Evolutionary conservation across 345 rosid genomes (phyloP), one percentile per base, ranked within the genome.

Genomic region (Noccaea caerulescens): DNA sequence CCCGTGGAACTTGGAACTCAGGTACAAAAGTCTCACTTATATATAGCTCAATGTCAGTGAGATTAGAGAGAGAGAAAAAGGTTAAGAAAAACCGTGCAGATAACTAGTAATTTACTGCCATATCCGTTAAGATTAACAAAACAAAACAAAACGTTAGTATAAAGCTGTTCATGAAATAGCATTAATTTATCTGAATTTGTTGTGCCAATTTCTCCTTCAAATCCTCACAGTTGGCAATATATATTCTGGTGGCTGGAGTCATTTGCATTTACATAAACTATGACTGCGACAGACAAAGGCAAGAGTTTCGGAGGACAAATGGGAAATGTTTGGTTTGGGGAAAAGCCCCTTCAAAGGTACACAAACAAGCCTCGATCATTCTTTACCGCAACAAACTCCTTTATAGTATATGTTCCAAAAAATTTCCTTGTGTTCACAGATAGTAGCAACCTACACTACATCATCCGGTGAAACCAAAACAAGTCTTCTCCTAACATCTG

Each of bases 281-380:
- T 72, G 99, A 95, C 66, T 95, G 99, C 58, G 97, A 95, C 70
- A 85, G 98, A 80, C 99, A 95, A 79, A 90, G 98, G 69, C 99
- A 95, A 84, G 97, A 84, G 69, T 95, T 95, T 70, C 93, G 99
- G 66, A 85, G 97, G 76, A 92, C 97, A 69, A 87, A 89, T 70
- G 99, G 98, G 12, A 95, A 85, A 81, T 88, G 94, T 79, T 66
- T 41, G 36, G 86, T 95, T 45, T 95, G 98, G 99, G 98, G 99
- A 4, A 89, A 68, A 84, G 85, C 97, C 65, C 97, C 99, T 23
- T 89, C 98, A 33, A 95, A 95, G 96, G 99, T 95, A 36, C 32
- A 60, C 18, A 23, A 23, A 27, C 30, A 27, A 27, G 30, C 30
- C 30, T 27, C 27, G n/a, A n/a, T 23, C 30, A 27, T 27, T 27